Evolutionary conservation across 2,329 filamentous ascomycete genomes (phyloP), one percentile per base, ranked within the genome.

Genomic region (Cercospora zeae-maydis): DNA sequence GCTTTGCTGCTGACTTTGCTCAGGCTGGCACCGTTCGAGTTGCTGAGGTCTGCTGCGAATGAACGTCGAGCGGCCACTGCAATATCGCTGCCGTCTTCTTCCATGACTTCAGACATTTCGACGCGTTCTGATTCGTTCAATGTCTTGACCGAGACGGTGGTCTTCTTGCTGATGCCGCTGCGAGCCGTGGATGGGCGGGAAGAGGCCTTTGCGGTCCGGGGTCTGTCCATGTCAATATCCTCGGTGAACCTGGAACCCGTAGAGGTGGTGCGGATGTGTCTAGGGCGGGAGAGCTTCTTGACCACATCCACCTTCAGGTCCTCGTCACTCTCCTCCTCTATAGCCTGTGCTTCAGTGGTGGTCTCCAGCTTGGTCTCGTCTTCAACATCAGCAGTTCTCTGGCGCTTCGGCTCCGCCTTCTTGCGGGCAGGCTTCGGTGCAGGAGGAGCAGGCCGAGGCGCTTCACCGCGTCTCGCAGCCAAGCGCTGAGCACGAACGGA

Each of bases 401-500:
- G 53, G n/a, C 59, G 63, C 45, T 61, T 61, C 16, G 62, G 60
- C 27, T 45, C 61, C 16, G 60, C 37, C 61, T 64, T 65, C 62
- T 64, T 66, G 47, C 63, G 65, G 5, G 52, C n/a, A 34, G 53
- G 36, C 34, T 63, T 59, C 11, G 64, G 34, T 14, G 59, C 45
- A 51, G 55, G 31, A 30, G 45, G 30, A 27, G 31, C 49, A 36
- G 37, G 19, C 6, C 42, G 53, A 14, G 63, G 45, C 11, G 33
- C 58, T 27, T 39, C 21, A 30, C 57, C 34, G 33, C 62, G 42
- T 58, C 54, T 66, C 31, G 24, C 36, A 21, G 53, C 53, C 60
- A 73, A 57, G 36, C 73, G 64, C 63, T 63, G 61, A n/a, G 73
- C 72, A 30, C 73, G 69, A 16, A 61, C 57, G 8, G 69, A 71